Conservation (phyloP, 2,329 filamentous ascomycete genomes). For the Hawksworthiomyces lignivorus region DNA sequence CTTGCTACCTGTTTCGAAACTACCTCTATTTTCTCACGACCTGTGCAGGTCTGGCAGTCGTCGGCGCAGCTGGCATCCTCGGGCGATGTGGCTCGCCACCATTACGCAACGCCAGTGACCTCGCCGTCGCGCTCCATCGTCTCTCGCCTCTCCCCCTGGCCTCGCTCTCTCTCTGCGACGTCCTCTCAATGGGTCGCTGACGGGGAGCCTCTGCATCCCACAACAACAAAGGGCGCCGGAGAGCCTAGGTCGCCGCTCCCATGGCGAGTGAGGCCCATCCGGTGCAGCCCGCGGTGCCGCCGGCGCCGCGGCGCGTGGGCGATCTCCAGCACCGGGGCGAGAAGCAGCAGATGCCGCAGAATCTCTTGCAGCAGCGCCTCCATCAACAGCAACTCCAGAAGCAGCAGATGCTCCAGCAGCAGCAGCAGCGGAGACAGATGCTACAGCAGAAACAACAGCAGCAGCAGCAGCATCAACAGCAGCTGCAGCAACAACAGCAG, state of each 20-base stretch:
- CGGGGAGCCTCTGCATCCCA: no score
- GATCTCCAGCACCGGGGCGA: constrained; percentile 3
- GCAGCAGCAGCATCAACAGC: neutral
- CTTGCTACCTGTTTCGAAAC: no score
- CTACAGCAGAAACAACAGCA: neutral
- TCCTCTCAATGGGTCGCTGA: constrained; percentile 10
- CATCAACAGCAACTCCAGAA: constrained; percentile 7
- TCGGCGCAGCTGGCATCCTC: neutral
- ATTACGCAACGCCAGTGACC: no score
- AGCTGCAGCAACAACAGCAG: neutral
- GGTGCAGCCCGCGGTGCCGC: constrained; percentile 4
- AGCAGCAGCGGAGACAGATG: neutral
- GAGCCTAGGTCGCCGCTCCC: neutral
- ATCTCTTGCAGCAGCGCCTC: constrained; percentile 9
- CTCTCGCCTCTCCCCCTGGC: no score
- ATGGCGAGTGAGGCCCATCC: constrained; percentile 12
- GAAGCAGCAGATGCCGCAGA: constrained; percentile 9
- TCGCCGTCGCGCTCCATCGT: no score
- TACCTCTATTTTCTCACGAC: no score
- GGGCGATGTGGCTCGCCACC: constrained; percentile 3
- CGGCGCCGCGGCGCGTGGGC: constrained; percentile 4
- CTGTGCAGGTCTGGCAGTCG: no score
- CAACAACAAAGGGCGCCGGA: no score
- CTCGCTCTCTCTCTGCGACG: no score
- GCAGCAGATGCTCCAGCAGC: constrained; percentile 5